These are phyloP conservation scores for Dictyostelium intermedium DNA, from an alignment of 78 protist genomes.

Conservation along the genomic window DNA sequence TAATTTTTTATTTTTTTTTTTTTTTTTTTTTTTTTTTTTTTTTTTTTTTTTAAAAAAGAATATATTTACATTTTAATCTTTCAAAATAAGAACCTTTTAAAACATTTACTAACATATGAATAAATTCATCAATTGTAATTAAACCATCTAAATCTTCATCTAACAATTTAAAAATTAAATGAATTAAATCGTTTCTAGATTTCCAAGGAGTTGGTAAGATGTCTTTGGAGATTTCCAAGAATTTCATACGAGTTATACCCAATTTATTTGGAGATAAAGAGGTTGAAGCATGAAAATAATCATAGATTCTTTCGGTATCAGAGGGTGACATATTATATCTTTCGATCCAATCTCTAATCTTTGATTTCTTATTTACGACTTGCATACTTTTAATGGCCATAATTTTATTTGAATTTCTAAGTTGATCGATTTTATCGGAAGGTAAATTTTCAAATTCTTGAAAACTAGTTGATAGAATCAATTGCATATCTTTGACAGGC, in stretches of 20 bases:
- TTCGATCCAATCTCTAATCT: slow-evolving; percentile 51
- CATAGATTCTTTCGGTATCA: slow-evolving; percentile 28
- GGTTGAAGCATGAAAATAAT: slow-evolving; percentile 35
- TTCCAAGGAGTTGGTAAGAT: slow-evolving; percentile 38
- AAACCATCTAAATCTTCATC: slow-evolving; percentile 63
- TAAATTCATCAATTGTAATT: slow-evolving; percentile 46
- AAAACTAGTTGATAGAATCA: neutral
- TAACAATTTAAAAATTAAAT: slow-evolving; percentile 19
- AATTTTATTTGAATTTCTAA: slow-evolving; percentile 57
- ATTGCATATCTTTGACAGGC: neutral
- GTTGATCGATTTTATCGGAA: slow-evolving; percentile 57
- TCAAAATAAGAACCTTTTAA: slow-evolving; percentile 28
- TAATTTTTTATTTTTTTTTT: neutral
- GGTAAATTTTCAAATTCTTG: slow-evolving; percentile 43
- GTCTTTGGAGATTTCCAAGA: slow-evolving; percentile 19
- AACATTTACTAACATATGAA: slow-evolving; percentile 18
- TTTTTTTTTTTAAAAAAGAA: neutral
- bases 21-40: neutral
- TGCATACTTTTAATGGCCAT: slow-evolving; percentile 66
- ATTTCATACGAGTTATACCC: slow-evolving; percentile 20
- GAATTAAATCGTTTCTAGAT: neutral
- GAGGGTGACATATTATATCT: neutral
- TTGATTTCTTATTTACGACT: slow-evolving; percentile 28
- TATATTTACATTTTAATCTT: slow-evolving; percentile 40
- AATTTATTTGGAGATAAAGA: slow-evolving; percentile 15